Base-by-base conservation (phyloP, 768 basidiomycete species). In the Termitomyces sp. region DNA sequence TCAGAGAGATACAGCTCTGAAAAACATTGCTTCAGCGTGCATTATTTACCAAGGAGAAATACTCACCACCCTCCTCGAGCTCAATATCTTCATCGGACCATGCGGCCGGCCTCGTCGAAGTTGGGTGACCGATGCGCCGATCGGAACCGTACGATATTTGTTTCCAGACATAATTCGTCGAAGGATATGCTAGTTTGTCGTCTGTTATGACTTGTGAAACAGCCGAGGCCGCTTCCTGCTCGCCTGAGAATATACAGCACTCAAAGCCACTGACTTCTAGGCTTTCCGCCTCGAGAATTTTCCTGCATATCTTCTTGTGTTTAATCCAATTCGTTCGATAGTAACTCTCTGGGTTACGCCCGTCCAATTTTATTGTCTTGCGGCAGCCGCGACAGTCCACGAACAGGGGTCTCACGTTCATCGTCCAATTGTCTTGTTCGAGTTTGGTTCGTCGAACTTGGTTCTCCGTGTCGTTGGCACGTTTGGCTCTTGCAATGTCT, bases 251-350 rank as follows among this genome's bases (percentile, higher is more conserved):
- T 7, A 24, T 41, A 6, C 11, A 30, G 4, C 12, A 31, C 11
- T 20, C 9, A n/a, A 39, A 53, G 24, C 16, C 41, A 54, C 39
- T 13, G 11, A 54, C 39, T 41, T 41, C 6, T 6, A 12, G 12
- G 13, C 6, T 30, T 31, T 54, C n/a, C 11, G 39, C n/a, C 52
- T 41, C 52, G 3, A 41, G 27, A n/a, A 67, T 59, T 16, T 63
- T 60, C 13, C n/a, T 44, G 36, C 67, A 68, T 51, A 59, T 62
- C 13, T 57, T 54, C 13, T 61, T 61, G 48, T 68, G 67, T 50
- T 68, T 68, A 5, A 50, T 22, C 67, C 67, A 68, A 18, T 65
- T 58, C 27, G 65, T 64, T 37, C 61, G 59, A 39, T 68, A 68
- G 56, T 67, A 68, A 24, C 57, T 57, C 4, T 58, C 53, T 16